phyloP scores from a whole-genome alignment of 2,329 filamentous ascomycete species.

The Myriosclerotinia scirpicola region DNA sequence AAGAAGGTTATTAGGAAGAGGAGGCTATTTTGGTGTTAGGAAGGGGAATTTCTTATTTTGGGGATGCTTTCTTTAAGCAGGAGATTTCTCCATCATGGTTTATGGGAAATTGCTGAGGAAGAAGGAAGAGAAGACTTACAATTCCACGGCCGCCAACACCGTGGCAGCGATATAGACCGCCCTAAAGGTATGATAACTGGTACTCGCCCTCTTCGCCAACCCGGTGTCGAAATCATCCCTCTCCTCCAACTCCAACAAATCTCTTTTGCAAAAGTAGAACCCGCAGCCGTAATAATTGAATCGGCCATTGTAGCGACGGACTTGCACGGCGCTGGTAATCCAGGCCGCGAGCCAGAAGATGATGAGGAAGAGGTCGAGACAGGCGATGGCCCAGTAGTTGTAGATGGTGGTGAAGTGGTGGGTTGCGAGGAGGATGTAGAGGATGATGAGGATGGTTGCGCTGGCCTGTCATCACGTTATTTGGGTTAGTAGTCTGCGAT shows the following conservation, averaged over 20 bases:
- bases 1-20: constrained; percentile 20
- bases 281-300: constrained; percentile 11
- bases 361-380: constrained; percentile 12
- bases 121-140: not conserved
- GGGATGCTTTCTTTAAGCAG: no score
- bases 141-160: constrained; percentile 19
- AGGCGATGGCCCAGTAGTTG: constrained; percentile 16
- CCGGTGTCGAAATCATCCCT: not conserved
- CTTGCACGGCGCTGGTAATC: constrained; percentile 3
- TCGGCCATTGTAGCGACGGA: not conserved
- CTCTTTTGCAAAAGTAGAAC: not conserved
- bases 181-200: constrained; percentile 11
- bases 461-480: not conserved
- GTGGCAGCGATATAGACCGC: constrained; percentile 12
- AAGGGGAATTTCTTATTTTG: rapidly evolving
- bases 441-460: constrained; percentile 16
- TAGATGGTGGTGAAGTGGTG: constrained; percentile 17
- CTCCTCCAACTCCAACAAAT: constrained; percentile 16
- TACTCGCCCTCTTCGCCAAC: not conserved
- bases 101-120: not conserved
- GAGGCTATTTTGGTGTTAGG: not conserved
- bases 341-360: constrained; percentile 20
- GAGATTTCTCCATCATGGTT: not conserved
- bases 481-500: not conserved
- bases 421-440: constrained; percentile 15